Evolutionary conservation across 164 flowering plant species (phyloP), one percentile per base, ranked within the genome.

Genomic region (Macadamia integrifolia): DNA sequence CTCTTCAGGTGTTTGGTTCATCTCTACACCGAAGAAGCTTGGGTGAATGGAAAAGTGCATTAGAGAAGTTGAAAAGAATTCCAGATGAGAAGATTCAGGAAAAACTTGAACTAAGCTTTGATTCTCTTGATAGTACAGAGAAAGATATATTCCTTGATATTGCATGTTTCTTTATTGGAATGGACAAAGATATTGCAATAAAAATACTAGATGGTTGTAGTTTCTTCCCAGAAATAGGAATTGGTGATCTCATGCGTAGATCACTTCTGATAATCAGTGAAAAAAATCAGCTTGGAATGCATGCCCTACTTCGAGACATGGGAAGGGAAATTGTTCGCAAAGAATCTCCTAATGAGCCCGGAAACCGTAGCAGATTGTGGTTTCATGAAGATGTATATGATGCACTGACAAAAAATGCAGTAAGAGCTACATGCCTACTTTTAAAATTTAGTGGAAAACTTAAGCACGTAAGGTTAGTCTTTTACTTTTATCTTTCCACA

Each of bases 321-420:
- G 66, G 66, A 14, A 32, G 66, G 17, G 17, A 46, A 10, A 62
- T 62, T 32, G 66, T 62, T 40, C 23, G 52, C 15, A 13, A 40
- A 42, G 46, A 40, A 32, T 14, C 40, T 15, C 66, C 52, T 18
- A 5, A 62, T 46, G 64, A 67, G 18, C 70, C 64, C 28, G 55
- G 56, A 15, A 40, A 14, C n/a, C 70, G 61, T 15, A 67, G 70
- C n/a, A 59, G 70, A 53, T 59, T 67, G 52, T 67, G 70, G 70
- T 9, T 9, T 59, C 17, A 42, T 18, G 70, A 59, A 3, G 70
- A 67, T n/a, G 64, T 67, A 3, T 5, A 1, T 23, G 55, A 59
- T 28, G 56, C 59, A 46, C 14, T 67, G 63, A 44, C 30, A 28
- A 43, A 67, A 9, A 23, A 67, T 0, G 42, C 48, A 15, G 70